Base-by-base conservation (phyloP, 148 eudicot genomes). In the Chenopodium quinoa region DNA sequence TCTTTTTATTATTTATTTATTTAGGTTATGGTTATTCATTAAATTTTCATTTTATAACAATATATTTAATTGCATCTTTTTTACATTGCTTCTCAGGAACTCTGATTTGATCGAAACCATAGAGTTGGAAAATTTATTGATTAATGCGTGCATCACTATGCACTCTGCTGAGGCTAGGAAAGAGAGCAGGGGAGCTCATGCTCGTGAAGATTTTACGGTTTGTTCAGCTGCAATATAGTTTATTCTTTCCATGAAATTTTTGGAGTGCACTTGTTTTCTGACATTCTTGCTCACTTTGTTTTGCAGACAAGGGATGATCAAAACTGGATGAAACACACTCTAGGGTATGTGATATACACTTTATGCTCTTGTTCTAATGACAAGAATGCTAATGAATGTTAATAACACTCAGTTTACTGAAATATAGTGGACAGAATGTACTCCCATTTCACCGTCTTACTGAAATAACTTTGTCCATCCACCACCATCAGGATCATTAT, bases 101-200 rank as follows among this genome's bases (percentile, higher is more conserved):
- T 87, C 98, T 16, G 99, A 96, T 89, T 89, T 96, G 90, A 90
- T 94, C 66, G 99, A 96, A 87, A 96, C 99, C 40, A 85, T 96
- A 66, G 99, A 96, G 90, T 88, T 96, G 83, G 98, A 94, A 85
- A 96, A 96, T 83, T 89, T 96, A 82, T 86, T 96, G 83, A 96
- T 96, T 75, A 96, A 96, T 84, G 99, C 99, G 32, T 89, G 98
- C 81, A 85, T 96, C 77, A 96, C 99, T 60, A 93, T 96, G 98
- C 98, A 96, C 85, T 96, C 99, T 84, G 99, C 99, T 54, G 99
- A 96, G 86, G 99, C 99, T 31, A 92, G 99, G 86, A 96, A 93
- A 83, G 99, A 96, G 83, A 96, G 99, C 90, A 91, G 99, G 86
- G 97, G 97, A 83, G 94, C 98, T 10, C 97, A 92, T 87, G 97